phyloP scores from a whole-genome alignment of 768 basidiomycete species.

The Mycena chlorophos region DNA sequence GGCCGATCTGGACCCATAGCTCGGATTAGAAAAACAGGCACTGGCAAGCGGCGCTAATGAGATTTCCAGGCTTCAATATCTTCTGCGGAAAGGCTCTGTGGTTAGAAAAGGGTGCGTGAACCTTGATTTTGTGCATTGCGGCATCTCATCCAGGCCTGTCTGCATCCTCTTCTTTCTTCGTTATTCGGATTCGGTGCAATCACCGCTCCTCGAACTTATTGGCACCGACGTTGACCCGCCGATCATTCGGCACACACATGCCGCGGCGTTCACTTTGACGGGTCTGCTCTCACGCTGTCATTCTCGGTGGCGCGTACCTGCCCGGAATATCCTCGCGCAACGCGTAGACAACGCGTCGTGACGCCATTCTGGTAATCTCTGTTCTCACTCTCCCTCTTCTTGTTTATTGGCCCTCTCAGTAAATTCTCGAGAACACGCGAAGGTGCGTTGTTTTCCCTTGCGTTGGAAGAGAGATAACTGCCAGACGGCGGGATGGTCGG shows the following conservation, averaged over 20 bases:
- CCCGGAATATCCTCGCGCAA: too few species aligned
- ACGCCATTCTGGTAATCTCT: slow-evolving; percentile 77
- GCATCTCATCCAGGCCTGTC: neutral
- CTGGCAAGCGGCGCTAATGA: too few species aligned
- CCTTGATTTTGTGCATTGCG: neutral
- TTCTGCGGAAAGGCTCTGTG: slow-evolving; percentile 85
- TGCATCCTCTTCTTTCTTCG: slow-evolving; percentile 13
- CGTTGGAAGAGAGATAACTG: neutral
- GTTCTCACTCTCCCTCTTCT: slow-evolving; percentile 11
- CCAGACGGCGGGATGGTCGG: neutral
- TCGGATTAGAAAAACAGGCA: too few species aligned
- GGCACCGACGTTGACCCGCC: neutral
- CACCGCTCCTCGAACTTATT: neutral
- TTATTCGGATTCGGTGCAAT: slow-evolving; percentile 5
- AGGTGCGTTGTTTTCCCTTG: slow-evolving; percentile 35
- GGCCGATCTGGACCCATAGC: too few species aligned
- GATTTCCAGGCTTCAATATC: slow-evolving; percentile 78
- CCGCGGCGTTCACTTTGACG: neutral
- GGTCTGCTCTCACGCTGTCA: neutral
- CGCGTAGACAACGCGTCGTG: slow-evolving; percentile 68
- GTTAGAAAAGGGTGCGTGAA: slow-evolving; percentile 76
- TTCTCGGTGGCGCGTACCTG: neutral
- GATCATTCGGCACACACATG: neutral
- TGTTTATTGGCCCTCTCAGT: slow-evolving; percentile 36
- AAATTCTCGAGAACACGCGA: slow-evolving; percentile 66